phyloP scores from a whole-genome alignment of 1,139 yeast species.

The Eremothecium coryli region DNA sequence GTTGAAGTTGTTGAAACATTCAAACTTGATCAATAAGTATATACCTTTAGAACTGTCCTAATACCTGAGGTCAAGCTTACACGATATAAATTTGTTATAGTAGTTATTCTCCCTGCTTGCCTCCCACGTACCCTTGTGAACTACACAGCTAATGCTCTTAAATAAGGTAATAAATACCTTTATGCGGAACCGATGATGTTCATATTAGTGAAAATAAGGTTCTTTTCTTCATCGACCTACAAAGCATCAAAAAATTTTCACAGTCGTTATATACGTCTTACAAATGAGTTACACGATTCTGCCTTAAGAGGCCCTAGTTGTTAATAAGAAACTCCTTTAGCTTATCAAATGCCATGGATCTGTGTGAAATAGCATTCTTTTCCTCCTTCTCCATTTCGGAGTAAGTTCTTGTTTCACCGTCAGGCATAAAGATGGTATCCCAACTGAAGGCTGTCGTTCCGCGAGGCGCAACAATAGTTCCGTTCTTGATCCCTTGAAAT shows the following conservation, averaged over 20 bases:
- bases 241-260: constrained; percentile 5
- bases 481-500: constrained; percentile 80
- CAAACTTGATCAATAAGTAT: no score
- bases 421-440: constrained; percentile 85
- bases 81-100: no score
- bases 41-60: background rate
- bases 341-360: constrained; percentile 72
- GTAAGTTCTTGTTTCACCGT: constrained; percentile 46
- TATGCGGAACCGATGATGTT: no score
- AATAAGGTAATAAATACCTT: no score
- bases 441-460: constrained; percentile 86
- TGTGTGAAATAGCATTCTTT: constrained; percentile 79
- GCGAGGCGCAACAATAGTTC: constrained; percentile 60
- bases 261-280: constrained; percentile 5
- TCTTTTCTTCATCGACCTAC: no score
- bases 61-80: no score
- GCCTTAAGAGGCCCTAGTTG: no score
- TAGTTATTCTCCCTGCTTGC: background rate
- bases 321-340: constrained; percentile 35
- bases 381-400: constrained; percentile 80
- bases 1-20: constrained; percentile 87
- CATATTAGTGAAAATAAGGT: no score
- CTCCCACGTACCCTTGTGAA: no score
- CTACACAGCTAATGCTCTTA: no score
- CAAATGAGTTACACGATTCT: no score